A percentile compares a stretch with the other conserved stretches of the same genome.
Evolutionary conservation across 2,329 filamentous ascomycete species (phyloP).

Genomic region (Balansia obtecta): DNA sequence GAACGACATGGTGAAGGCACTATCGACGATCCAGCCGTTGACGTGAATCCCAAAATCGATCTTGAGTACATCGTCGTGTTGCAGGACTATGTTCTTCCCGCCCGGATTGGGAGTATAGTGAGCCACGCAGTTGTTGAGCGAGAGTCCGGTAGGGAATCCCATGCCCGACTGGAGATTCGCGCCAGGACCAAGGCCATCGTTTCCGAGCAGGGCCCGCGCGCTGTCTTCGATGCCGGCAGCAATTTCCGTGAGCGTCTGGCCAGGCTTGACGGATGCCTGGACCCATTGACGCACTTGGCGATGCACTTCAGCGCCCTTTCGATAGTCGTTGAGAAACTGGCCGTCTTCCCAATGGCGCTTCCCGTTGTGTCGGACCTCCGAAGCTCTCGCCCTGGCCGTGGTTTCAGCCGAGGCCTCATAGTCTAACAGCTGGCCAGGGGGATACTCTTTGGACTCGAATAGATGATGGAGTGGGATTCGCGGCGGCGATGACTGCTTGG

Average conservation of each 20-base stretch:
- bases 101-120: slow-evolving; percentile 77
- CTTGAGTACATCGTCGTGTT: slow-evolving; percentile 61
- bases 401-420: slow-evolving; percentile 10
- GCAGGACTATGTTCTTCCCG: slow-evolving; percentile 54
- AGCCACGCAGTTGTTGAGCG: slow-evolving; percentile 67
- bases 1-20: slow-evolving; percentile 63
- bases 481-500: slow-evolving; percentile 20
- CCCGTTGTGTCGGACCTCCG: slow-evolving; percentile 5
- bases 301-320: slow-evolving; percentile 67
- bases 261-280: slow-evolving; percentile 65
- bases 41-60: slow-evolving; percentile 69
- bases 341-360: slow-evolving; percentile 16
- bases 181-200: slow-evolving; percentile 61
- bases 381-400: neutral
- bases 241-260: slow-evolving; percentile 63
- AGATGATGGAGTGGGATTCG: slow-evolving; percentile 19
- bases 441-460: slow-evolving; percentile 17
- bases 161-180: slow-evolving; percentile 64
- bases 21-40: slow-evolving; percentile 65
- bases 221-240: slow-evolving; percentile 71
- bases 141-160: slow-evolving; percentile 73
- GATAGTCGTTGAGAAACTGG: slow-evolving; percentile 63
- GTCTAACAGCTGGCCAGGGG: slow-evolving; percentile 15
- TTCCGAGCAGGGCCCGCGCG: slow-evolving; percentile 60
- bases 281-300: slow-evolving; percentile 72